Evolutionary conservation across 2,329 filamentous ascomycete species (phyloP), one percentile per base, ranked within the genome.

Genomic region (Penicillium sp.): DNA sequence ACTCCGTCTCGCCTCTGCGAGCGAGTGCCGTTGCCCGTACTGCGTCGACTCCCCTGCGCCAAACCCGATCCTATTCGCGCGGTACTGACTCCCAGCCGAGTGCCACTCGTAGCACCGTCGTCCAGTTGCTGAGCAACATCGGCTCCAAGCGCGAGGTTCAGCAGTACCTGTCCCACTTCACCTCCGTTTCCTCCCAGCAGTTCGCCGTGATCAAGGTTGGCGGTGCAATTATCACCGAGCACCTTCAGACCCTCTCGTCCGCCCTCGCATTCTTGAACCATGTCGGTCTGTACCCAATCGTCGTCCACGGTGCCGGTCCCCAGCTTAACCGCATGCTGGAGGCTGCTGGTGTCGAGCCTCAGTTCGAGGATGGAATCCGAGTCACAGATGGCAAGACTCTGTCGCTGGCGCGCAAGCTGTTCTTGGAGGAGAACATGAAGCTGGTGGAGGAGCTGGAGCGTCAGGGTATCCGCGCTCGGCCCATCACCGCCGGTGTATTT

Each of bases 181-280:
- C 90, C 69, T 97, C 93, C 37, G 93, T 97, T 64, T 95, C 93
- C 48, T 96, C 93, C 38, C 93, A 98, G 81, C 93, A 96, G 75
- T 99, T 98, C 78, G 94, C 93, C 68, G 94, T 99, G 52, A 96
- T 99, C 80, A 99, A 99, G 83, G 94, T 98, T 58, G 95, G 94
- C 64, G 95, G 94, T 64, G 95, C 94, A 65, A 97, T 98, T 72
- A 85, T 99, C 72, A 96, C 92, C 62, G 93, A 98, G 75, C 90
- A 97, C 78, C 85, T 98, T 58, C 91, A 97, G 76, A 93, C 93
- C 72, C 87, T 99, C 58, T 96, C 92, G 74, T 89, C 90, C 58
- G 93, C 91, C 53, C 84, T 98, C 61, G 90, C 92, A 30, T 96
- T 98, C 80, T 86, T 98, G 53, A 94, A 96, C 80, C 91, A 96